Evolutionary conservation across 2,329 filamentous ascomycete species (phyloP), one percentile per base, ranked within the genome.

Genomic region (Venturia aucupariae): DNA sequence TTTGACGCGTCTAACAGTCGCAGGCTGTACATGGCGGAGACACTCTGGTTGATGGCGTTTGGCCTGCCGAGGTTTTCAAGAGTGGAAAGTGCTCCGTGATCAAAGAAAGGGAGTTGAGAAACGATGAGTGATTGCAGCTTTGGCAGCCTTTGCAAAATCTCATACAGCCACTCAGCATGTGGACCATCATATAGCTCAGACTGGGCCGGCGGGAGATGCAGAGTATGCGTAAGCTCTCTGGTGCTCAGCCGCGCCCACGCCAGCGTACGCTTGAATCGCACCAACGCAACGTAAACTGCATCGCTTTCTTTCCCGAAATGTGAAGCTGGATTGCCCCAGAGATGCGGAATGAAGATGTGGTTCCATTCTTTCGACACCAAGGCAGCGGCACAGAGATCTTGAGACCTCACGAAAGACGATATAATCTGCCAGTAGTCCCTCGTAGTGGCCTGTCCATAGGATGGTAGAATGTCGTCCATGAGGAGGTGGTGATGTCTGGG

Each of bases 241-340:
- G 84, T 81, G 65, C 76, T 75, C 27, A 77, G 72, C 57, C 84
- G 76, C 4, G 82, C 81, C 71, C 79, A 80, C 62, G 78, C 80
- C 30, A 86, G 72, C 11, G 79, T 83, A 62, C 82, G 78, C 70
- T 81, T 81, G 73, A 87, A 86, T 41, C 81, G 78, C 8, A 82
- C 85, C 65, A 86, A 73, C 24, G 83, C 83, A 61, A 84, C 83
- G 69, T 86, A 86, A 38, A 86, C 82, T 10, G 79, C 81, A 69
- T 86, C 84, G 69, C 86, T 83, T 62, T 85, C 79, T 2, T 78
- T 77, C 38, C 81, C 82, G 70, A 86, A 86, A 71, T 86, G 84
- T 10, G 83, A 85, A 0, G 84, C 83, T 24, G 84, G 84, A 69
- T 83, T 81, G 19, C 84, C 84, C 84, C 84, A 87, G 1, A 87